A percentile compares a stretch with the other conserved stretches of the same genome.
Conservation (phyloP, 257 asterid species). For the Solanum lycopersicoides region DNA sequence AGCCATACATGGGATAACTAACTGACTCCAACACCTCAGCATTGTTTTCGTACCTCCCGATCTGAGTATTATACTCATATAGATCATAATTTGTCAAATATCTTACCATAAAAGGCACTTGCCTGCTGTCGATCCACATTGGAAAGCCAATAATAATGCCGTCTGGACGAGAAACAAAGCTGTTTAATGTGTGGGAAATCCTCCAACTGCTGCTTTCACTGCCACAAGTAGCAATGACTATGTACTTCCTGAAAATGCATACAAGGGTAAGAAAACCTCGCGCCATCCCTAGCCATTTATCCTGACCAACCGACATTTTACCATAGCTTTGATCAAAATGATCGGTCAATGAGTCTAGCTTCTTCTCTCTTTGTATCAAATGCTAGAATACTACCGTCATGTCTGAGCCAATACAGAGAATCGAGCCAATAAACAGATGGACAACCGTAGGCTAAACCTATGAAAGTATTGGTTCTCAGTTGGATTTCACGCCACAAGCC, state of each 20-base stretch:
- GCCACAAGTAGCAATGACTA: background rate
- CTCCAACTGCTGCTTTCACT: background rate
- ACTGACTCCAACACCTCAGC: background rate
- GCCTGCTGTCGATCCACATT: background rate
- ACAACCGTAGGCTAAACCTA: background rate
- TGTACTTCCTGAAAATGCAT: background rate
- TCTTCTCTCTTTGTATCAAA: background rate
- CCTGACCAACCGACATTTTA: background rate
- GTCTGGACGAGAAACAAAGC: background rate
- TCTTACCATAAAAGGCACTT: background rate
- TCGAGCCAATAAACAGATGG: background rate
- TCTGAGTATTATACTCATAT: background rate
- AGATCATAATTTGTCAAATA: background rate
- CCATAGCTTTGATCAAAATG: background rate
- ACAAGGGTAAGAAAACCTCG: background rate
- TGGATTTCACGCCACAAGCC: background rate
- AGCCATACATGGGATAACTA: background rate
- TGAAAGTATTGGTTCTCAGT: background rate
- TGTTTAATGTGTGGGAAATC: background rate
- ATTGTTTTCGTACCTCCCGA: too few species aligned
- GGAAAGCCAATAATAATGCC: background rate
- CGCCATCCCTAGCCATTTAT: background rate
- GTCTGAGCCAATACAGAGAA: background rate
- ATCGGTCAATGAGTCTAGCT: background rate
- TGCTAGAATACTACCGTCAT: background rate